Conservation (phyloP, 352 stramenopile species). For the Phytophthora crassamura region DNA sequence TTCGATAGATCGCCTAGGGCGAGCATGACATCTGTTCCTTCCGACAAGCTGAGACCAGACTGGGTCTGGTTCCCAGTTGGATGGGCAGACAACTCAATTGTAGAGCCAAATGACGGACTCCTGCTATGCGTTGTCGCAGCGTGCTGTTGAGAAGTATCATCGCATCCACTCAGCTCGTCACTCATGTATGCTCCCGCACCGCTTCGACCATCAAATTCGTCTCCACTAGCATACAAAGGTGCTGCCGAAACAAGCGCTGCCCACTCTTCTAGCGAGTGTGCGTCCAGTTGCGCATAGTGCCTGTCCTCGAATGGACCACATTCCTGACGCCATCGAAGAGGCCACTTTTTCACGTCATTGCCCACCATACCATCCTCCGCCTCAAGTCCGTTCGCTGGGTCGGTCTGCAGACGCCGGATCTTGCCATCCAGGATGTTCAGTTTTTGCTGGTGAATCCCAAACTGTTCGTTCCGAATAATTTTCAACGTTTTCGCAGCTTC, state of each 20-base stretch:
- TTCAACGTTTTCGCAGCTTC: conserved; percentile 75
- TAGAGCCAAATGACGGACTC: conserved; percentile 33
- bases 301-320: conserved; percentile 74
- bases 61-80: conserved; percentile 17
- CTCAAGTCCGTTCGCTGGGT: conserved; percentile 30
- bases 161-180: conserved; percentile 38
- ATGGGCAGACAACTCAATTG: conserved; percentile 25
- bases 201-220: conserved; percentile 56
- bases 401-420: conserved; percentile 53
- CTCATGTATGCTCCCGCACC: conserved; percentile 25
- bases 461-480: conserved; percentile 82
- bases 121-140: conserved; percentile 17
- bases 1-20: conserved; percentile 63
- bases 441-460: conserved; percentile 71
- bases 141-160: conserved; percentile 21
- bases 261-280: conserved; percentile 79
- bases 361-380: conserved; percentile 17
- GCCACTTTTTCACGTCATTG: conserved; percentile 48
- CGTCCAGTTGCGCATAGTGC: conserved; percentile 65
- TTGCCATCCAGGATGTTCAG: conserved; percentile 70
- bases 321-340: conserved; percentile 80
- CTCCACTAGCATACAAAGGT: conserved; percentile 65
- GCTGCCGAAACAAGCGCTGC: conserved; percentile 75
- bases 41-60: conserved; percentile 67
- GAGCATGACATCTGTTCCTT: conserved; percentile 83